Base-by-base conservation (phyloP, 2,329 filamentous ascomycete genomes). In the Chaetomium sp. region DNA sequence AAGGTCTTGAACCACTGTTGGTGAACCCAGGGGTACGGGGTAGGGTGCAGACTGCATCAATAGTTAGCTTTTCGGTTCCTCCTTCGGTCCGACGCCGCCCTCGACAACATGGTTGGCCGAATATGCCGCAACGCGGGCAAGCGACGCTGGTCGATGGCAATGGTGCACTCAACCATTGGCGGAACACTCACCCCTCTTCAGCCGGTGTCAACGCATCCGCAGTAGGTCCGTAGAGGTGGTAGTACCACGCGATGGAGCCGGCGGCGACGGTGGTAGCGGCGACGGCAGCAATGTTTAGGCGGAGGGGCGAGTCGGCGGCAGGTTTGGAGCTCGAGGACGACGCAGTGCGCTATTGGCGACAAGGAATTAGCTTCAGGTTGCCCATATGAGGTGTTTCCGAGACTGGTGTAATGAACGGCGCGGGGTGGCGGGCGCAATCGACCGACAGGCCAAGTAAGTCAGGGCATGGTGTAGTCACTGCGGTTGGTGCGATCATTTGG, bases 11-110 rank as follows among this genome's bases (percentile, higher is more conserved):
- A 79, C 82, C 86, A 91, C 77, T 94, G 86, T 71, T 85, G 71
- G 76, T 99, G 94, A 69, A 94, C 91, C 94, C 94, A 99, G 61
- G 94, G 94, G 76, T 97, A 97, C 68, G 86, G 76, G 61, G 91
- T 88, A 65, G 94, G 74, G 76, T 99, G 94, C 65, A 99, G 85
- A 78, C 94, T 99, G 69, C 66, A 58, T 44, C 14, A 56, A 45
- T 38, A 53, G 64, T 73, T 56, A 74, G 69, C 63, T 60, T 27
- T 55, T 36, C 47, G 40, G 54, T 33, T 55, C 52, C 40, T 56
- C 33, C 8, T 32, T 44, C 35, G 19, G 9, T 27, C 48, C 48
- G 19, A n/a, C 32, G n/a, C 36, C 44, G 35, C 46, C 53, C 45
- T 47, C 52, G 47, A 54, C 49, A n/a, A 49, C 54, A 37, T 46